Conservation (phyloP, 495 filamentous ascomycete species). For the Delitschia confertaspora region DNA sequence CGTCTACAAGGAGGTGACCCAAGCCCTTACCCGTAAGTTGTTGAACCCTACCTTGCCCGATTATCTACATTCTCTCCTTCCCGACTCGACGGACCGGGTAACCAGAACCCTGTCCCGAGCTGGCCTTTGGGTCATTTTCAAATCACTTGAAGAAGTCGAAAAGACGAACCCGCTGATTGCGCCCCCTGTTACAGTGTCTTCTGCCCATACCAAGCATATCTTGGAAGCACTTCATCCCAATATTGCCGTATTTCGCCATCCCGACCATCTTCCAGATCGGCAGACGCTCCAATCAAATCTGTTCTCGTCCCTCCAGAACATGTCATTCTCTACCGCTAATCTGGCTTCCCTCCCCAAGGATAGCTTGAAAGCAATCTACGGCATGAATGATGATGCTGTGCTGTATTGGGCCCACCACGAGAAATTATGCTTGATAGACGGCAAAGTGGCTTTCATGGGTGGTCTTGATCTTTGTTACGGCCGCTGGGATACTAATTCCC, state of each 20-base stretch:
- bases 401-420: slow-evolving; percentile 96
- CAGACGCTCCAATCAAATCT: slow-evolving; percentile 47
- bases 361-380: slow-evolving; percentile 67
- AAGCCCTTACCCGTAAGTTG: slow-evolving; percentile 74
- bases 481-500: slow-evolving; percentile 54
- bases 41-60: slow-evolving; percentile 36
- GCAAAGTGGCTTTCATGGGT: slow-evolving; percentile 81
- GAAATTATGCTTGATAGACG: slow-evolving; percentile 81
- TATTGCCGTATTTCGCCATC: slow-evolving; percentile 85
- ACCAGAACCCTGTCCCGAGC: slow-evolving; percentile 30
- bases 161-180: slow-evolving; percentile 38
- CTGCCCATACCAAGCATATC: slow-evolving; percentile 73
- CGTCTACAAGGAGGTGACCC: slow-evolving; percentile 83
- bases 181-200: slow-evolving; percentile 55
- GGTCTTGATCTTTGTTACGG: slow-evolving; percentile 62
- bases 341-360: slow-evolving; percentile 55
- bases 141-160: slow-evolving; percentile 39
- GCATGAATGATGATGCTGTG: slow-evolving; percentile 67
- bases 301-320: slow-evolving; percentile 42
- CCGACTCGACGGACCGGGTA: slow-evolving; percentile 33
- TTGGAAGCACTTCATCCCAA: slow-evolving; percentile 75
- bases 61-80: slow-evolving; percentile 39
- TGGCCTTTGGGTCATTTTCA: slow-evolving; percentile 38
- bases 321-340: slow-evolving; percentile 44
- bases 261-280: slow-evolving; percentile 75